These are phyloP conservation scores for Hanseniaspora vineae DNA, from an alignment of 805 yeast genomes.

Conservation along the genomic window DNA sequence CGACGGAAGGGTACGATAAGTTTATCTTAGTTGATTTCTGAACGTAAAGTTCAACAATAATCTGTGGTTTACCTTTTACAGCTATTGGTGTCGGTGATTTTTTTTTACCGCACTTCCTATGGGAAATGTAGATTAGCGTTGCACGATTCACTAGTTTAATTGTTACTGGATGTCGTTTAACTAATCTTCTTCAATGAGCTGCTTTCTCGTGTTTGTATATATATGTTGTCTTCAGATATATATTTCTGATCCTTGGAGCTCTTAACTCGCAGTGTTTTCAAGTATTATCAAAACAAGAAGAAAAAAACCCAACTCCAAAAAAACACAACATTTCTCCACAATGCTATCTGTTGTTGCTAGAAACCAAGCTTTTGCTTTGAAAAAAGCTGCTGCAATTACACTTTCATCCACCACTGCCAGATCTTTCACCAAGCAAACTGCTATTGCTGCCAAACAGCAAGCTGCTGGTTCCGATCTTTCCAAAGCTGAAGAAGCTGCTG, in stretches of 20 bases:
- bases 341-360: slow-evolving; percentile 6
- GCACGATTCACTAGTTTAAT: too few relatives aligned
- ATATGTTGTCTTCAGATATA: background rate
- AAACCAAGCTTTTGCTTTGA: slow-evolving; percentile 5
- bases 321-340: background rate
- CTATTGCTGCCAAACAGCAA: background rate
- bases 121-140: too few relatives aligned
- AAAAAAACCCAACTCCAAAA: background rate
- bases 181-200: background rate
- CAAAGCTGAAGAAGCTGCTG: slow-evolving; percentile 11
- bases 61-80: too few relatives aligned
- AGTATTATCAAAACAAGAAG: too few relatives aligned
- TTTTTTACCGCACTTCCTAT: too few relatives aligned
- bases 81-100: too few relatives aligned
- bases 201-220: background rate
- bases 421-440: background rate
- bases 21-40: too few relatives aligned
- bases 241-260: background rate
- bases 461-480: background rate
- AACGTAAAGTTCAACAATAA: too few relatives aligned
- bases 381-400: slow-evolving; percentile 5
- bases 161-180: background rate
- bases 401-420: slow-evolving; percentile 3
- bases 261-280: too few relatives aligned
- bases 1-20: too few relatives aligned